Evolutionary conservation across 208 protist species (phyloP), one percentile per base, ranked within the genome.

Genomic region (Wallacemonas sp.): DNA sequence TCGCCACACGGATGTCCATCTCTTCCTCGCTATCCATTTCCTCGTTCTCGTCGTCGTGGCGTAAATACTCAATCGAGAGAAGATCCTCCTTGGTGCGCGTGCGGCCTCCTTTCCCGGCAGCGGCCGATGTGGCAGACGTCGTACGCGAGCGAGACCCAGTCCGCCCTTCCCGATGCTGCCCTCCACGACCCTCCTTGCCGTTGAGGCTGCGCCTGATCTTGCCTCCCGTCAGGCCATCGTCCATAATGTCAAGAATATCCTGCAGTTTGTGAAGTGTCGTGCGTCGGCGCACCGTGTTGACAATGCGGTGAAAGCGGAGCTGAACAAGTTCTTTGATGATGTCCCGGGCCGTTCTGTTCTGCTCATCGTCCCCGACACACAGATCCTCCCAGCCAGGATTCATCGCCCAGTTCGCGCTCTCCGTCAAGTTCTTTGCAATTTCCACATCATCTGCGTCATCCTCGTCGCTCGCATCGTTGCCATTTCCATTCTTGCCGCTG

Each of bases 1-100:
- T 64, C 21, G 59, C 41, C 15, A 49, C 53, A 42, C 41, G 41
- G 11, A 64, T 26, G 59, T 53, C 41, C 2, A 64, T 38, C 28
- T 64, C 59, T 30, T 64, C 59, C 4, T 64, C 42, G 28, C 51
- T 58, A 17, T 58, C 51, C 4, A 58, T 12, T 14, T 58, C 51
- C 51, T 58, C 30, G 3, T 21, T 9, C n/a, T 9, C 19, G 28
- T 6, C 24, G 19, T 38, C 51, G 6, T 34, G 30, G 19, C 51
- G 51, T 4, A 58, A 19, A 31, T 58, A 19, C 9, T 58, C 51
- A 38, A 58, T 33, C 12, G 51, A 58, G 22, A 58, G 51, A 6
- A 58, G 24, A 38, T 58, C 41, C 28, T 6, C 51, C 30, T 15
- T 39, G 8, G 30, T 58, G 51, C 51, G 51, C n/a, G 3, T 9